Conservation (phyloP, 2,329 filamentous ascomycete species). For the Aureobasidium musti region DNA sequence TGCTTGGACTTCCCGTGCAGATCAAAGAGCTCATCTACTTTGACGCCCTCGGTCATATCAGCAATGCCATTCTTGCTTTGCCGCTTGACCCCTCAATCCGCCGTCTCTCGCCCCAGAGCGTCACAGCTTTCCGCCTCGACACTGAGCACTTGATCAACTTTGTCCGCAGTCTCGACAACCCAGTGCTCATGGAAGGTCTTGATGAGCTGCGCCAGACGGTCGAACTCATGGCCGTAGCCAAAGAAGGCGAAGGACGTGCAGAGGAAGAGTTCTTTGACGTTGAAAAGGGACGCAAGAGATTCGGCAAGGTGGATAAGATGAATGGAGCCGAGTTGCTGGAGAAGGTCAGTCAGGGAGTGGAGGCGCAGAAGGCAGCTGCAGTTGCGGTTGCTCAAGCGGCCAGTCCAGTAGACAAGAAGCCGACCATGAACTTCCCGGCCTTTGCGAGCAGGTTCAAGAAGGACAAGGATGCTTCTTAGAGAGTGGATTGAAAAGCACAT, state of each 20-base stretch:
- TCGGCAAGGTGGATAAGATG: conserved; percentile 85
- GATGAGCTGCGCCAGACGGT: conserved; percentile 95
- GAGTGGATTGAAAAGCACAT: neutral
- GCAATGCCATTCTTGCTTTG: conserved; percentile 59
- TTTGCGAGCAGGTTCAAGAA: conserved; percentile 32
- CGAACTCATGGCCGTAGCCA: conserved; percentile 67
- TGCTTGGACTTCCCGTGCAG: conserved; percentile 87
- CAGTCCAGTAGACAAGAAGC: conserved; percentile 28
- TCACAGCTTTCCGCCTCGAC: conserved; percentile 77
- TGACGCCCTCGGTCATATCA: conserved; percentile 88
- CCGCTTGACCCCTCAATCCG: conserved; percentile 77
- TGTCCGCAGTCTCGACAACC: conserved; percentile 75
- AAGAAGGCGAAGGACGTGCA: conserved; percentile 64
- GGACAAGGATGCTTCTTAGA: conserved; percentile 17
- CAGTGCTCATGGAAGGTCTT: conserved; percentile 83
- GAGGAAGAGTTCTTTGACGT: conserved; percentile 93
- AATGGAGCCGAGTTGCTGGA: conserved; percentile 89
- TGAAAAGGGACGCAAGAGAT: conserved; percentile 85
- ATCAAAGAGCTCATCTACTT: conserved; percentile 99
- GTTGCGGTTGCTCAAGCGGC: conserved; percentile 29
- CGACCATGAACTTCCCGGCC: conserved; percentile 30
- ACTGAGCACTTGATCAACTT: conserved; percentile 82
- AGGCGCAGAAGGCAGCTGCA: conserved; percentile 28
- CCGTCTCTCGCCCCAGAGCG: conserved; percentile 83
- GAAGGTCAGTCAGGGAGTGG: conserved; percentile 58